Conservation (phyloP, 2,329 filamentous ascomycete genomes). For the Celoporthe dispersa region DNA sequence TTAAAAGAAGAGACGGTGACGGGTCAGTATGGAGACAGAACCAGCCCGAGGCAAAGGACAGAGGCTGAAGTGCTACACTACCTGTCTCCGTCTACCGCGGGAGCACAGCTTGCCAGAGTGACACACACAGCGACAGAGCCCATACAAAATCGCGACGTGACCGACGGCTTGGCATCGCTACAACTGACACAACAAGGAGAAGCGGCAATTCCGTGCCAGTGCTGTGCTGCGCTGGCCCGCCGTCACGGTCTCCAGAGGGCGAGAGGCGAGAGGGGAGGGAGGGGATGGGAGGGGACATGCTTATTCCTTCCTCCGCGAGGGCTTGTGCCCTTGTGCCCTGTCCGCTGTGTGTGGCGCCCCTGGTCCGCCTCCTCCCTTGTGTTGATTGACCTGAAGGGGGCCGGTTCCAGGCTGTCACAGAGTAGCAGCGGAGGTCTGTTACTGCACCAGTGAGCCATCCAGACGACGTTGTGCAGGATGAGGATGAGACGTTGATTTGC, state of each 20-base stretch:
- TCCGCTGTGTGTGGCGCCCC: too few species aligned
- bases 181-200: slow-evolving; percentile 13
- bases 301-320: background rate
- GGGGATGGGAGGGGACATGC: too few species aligned
- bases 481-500: slow-evolving; percentile 22
- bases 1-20: slow-evolving; percentile 5
- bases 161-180: slow-evolving; percentile 26
- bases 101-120: background rate
- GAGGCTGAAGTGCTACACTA: slow-evolving; percentile 20
- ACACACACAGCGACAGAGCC: slow-evolving; percentile 6
- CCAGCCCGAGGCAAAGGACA: background rate
- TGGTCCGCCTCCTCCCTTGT: background rate
- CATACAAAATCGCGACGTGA: slow-evolving; percentile 14
- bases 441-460: background rate
- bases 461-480: slow-evolving; percentile 4
- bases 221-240: background rate
- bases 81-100: slow-evolving; percentile 21
- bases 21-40: background rate
- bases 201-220: slow-evolving; percentile 8
- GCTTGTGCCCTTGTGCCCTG: background rate
- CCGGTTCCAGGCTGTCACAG: slow-evolving; percentile 25
- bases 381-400: background rate
- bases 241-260: background rate
- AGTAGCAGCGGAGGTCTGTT: background rate
- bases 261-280: background rate